A percentile compares a stretch with the other conserved stretches of the same genome.
Conservation (phyloP, 495 filamentous ascomycete species). For the Neurospora sp. region DNA sequence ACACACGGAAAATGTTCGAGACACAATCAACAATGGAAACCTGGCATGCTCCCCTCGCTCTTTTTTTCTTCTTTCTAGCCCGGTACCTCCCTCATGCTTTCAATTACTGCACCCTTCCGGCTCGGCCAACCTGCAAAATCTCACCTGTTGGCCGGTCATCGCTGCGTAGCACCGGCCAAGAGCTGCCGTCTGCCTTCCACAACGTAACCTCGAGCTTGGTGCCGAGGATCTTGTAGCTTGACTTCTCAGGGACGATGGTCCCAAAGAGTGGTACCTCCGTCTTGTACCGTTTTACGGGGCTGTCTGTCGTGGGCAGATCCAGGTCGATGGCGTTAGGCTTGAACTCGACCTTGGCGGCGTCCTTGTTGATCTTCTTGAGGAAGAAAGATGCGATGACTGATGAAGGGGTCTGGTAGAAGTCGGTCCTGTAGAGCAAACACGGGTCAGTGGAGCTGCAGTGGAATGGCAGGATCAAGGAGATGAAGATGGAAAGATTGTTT, state of each 20-base stretch:
- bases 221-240: constrained; percentile 76
- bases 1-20: neutral
- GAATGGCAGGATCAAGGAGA: constrained; percentile 2
- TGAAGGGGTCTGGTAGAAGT: constrained; percentile 88
- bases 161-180: constrained; percentile 84
- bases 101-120: constrained; percentile 49
- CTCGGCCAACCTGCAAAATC: constrained; percentile 73
- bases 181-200: constrained; percentile 67
- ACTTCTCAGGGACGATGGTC: constrained; percentile 60
- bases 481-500: constrained; percentile 6
- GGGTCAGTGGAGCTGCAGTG: constrained; percentile 6
- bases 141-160: constrained; percentile 70
- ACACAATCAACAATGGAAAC: neutral
- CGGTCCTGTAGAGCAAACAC: constrained; percentile 44
- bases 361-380: constrained; percentile 92
- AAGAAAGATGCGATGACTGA: constrained; percentile 87
- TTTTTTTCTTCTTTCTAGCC: constrained; percentile 2
- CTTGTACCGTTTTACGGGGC: constrained; percentile 63
- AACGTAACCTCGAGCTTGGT: constrained; percentile 89
- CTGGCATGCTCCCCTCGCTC: neutral
- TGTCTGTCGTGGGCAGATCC: constrained; percentile 74
- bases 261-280: constrained; percentile 66
- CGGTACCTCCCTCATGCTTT: neutral
- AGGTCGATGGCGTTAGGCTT: constrained; percentile 47
- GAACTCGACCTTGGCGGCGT: constrained; percentile 61